phyloP scores from a whole-genome alignment of 2,329 filamentous ascomycete genomes.

The Trichothecium sympodiale region DNA sequence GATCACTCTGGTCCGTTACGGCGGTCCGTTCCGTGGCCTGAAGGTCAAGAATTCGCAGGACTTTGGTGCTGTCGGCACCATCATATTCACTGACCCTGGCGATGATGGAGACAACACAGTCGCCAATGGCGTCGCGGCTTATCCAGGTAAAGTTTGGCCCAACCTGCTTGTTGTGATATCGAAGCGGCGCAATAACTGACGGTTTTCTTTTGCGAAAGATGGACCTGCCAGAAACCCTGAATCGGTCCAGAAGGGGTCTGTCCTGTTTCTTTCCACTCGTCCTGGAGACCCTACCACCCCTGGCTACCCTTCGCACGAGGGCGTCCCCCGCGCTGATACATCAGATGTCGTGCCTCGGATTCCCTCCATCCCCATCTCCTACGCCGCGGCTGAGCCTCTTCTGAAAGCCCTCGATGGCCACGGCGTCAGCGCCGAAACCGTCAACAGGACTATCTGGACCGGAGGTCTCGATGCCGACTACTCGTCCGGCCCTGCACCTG shows the following conservation, averaged over 20 bases:
- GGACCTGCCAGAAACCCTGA: constrained; percentile 70
- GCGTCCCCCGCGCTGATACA: constrained; percentile 52
- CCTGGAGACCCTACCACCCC: constrained; percentile 67
- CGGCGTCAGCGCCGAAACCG: constrained; percentile 55
- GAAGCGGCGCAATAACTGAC: too few relatives aligned
- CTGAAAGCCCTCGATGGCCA: constrained; percentile 69
- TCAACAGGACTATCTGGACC: constrained; percentile 49
- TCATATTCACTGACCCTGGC: constrained; percentile 77
- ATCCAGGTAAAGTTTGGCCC: constrained; percentile 43
- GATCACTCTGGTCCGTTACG: constrained; percentile 70
- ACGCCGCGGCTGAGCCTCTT: constrained; percentile 62
- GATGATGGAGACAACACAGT: constrained; percentile 71
- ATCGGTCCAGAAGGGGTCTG: constrained; percentile 68
- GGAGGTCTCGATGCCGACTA: constrained; percentile 36
- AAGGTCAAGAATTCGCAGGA: constrained; percentile 80
- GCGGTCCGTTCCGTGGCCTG: constrained; percentile 64
- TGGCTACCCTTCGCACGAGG: constrained; percentile 69
- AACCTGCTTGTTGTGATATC: too few relatives aligned
- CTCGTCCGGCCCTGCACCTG: constrained; percentile 33
- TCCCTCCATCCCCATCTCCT: constrained; percentile 73
- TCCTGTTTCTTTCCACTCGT: constrained; percentile 54
- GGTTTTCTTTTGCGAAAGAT: constrained; percentile 10
- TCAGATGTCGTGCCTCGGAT: constrained; percentile 58
- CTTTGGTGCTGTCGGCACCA: constrained; percentile 67
- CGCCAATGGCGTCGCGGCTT: constrained; percentile 59